Percentiles rank a stretch among this genome's conserved stretches.
Conservation (phyloP, 257 asterid genomes). For the Solanum pennellii region DNA sequence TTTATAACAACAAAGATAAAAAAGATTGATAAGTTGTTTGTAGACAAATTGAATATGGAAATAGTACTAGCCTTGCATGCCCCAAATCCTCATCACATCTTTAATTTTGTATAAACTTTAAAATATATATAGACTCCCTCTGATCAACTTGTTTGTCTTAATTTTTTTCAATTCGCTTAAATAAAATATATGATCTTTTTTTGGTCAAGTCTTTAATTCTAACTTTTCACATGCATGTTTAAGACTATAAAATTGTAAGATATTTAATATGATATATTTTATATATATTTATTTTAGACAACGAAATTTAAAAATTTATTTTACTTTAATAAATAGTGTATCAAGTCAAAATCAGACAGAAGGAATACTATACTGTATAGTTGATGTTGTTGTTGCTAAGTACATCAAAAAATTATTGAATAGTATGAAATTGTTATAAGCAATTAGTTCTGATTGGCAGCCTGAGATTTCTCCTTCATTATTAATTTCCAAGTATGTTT, state of each 20-base stretch:
- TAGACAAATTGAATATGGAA: neutral
- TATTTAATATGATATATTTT: too few species aligned
- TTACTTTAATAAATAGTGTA: too few species aligned
- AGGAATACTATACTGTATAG: neutral
- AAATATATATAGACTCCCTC: neutral
- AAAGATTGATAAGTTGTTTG: neutral
- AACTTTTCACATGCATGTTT: too few species aligned
- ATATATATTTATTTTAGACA: too few species aligned
- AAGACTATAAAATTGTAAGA: rapidly evolving
- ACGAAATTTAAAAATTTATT: too few species aligned
- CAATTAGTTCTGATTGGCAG: neutral
- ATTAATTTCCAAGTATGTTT: neutral
- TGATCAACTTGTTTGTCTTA: too few species aligned
- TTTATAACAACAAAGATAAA: neutral
- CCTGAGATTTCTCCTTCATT: neutral
- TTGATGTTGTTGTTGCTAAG: neutral
- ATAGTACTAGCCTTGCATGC: neutral
- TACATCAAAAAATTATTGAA: neutral
- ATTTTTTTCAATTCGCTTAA: too few species aligned
- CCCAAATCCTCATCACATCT: neutral
- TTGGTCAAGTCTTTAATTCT: too few species aligned
- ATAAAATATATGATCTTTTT: too few species aligned
- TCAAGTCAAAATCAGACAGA: neutral
- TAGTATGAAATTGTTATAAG: neutral
- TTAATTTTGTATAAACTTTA: neutral